Evolutionary conservation across 2,329 filamentous ascomycete genomes (phyloP), one percentile per base, ranked within the genome.

Genomic region (Verticillium nonalfalfae): DNA sequence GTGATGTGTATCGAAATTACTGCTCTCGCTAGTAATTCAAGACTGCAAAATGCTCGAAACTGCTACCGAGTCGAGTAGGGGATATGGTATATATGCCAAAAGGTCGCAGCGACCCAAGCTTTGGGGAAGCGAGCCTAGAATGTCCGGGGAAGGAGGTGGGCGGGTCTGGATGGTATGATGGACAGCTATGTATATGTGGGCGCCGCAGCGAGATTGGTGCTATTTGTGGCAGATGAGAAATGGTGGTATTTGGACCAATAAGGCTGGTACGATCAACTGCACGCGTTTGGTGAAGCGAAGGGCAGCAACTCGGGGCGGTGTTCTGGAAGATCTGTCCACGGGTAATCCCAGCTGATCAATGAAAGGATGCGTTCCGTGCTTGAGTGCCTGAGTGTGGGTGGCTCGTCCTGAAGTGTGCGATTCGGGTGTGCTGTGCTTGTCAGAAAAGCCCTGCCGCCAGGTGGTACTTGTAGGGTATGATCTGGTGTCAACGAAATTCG

Each of bases 181-280:
- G 33, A 9, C n/a, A 13, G 45, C n/a, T 10, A 18, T 50, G 45
- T 50, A 50, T 21, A 50, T n/a, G 45, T 9, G 18, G 40, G 62
- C 62, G 59, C 62, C 60, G 61, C 62, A 61, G 38, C 18, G 45
- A 64, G 57, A 59, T 50, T 64, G 64, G 64, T 56, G 62, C 62
- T 64, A 64, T 64, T 65, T 65, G 60, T 56, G 52, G 60, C 58
- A 60, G 57, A 63, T 61, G 62, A 62, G 57, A 55, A 21, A 40
- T 60, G 57, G 55, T 40, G 54, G 62, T 59, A 59, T 52, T 62
- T 26, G 26, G 60, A 60, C 59, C 64, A 61, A 65, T 63, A 60
- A 61, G 59, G 64, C 64, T 63, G 61, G 64, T 33, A 54, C 40
- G 45, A 38, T 21, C 21, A 18, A 18, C 45, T 21, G 45, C 45